Base-by-base conservation (phyloP, 2,329 filamentous ascomycete species). In the Mycosphaerella arachidis region DNA sequence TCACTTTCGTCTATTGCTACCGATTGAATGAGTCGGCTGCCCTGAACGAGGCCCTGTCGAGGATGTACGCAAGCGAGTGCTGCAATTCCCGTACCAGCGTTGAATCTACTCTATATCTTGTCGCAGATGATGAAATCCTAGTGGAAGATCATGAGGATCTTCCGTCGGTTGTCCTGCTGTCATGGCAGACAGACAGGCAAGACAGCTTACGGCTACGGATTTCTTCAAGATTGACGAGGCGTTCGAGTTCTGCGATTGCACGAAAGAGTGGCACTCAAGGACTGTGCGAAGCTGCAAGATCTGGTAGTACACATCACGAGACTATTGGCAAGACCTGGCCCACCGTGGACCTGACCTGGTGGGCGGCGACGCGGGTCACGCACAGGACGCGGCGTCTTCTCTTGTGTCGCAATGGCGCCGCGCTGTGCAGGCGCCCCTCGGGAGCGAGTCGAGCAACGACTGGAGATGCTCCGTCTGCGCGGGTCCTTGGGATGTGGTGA, bases 241-340 rank as follows among this genome's bases (percentile, higher is more conserved):
- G 50, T 48, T 62, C 43, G 16, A 43, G 12, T 35, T 12, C 12
- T 35, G 31, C 31, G 31, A 35, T 35, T 35, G 31, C 56, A 52
- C 48, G 30, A 58, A 53, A 29, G 16, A 56, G 60, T 62, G 56
- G 60, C 56, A 56, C 48, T 58, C 53, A 56, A 58, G 56, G 51
- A 56, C 30, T 55, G 48, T 1, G 20, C 46, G 18, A n/a, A n/a
- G 13, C 40, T n/a, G 40, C 40, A 8, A 43, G 40, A 43, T 43
- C 40, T 43, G 40, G 40, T 43, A 4, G n/a, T 43, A 24, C 48
- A 57, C 46, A 46, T 57, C 45, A 57, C 55, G 55, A 53, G 51
- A 52, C 30, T 54, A 54, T 50, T 50, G 57, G 48, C 57, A 48
- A 48, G 6, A 12, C 48, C 13, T 50, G 7, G 20, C n/a, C n/a